phyloP scores from a whole-genome alignment of 1,284 basidiomycete genomes.

The Golubevia pallescens region DNA sequence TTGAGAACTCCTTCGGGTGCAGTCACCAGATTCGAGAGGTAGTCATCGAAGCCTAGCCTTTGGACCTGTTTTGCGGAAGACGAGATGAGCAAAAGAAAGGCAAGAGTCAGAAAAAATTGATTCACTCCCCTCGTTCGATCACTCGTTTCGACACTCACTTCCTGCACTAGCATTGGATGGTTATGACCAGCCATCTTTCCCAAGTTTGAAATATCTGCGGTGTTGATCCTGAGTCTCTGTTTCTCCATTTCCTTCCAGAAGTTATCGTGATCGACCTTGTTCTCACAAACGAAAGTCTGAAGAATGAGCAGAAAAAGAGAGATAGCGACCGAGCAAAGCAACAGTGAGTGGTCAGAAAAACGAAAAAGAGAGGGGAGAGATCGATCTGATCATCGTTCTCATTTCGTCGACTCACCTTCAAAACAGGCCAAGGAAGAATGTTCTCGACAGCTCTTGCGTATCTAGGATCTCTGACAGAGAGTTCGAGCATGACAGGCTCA shows the following conservation, averaged over 20 bases:
- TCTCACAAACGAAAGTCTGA: conserved; percentile 58
- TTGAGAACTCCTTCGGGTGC: conserved; percentile 42
- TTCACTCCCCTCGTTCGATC: too few relatives aligned
- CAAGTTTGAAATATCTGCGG: conserved; percentile 37
- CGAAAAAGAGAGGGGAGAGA: background rate
- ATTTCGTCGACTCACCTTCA: conserved; percentile 3
- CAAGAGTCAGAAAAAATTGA: background rate
- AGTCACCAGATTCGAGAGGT: conserved; percentile 44
- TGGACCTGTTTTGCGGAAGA: too few relatives aligned
- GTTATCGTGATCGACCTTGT: conserved; percentile 55
- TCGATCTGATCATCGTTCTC: background rate
- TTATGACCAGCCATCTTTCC: background rate
- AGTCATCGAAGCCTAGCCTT: conserved; percentile 40
- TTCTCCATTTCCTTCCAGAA: conserved; percentile 45
- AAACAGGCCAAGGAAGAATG: conserved; percentile 29
- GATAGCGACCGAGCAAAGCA: background rate
- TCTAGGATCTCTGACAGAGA: conserved; percentile 36
- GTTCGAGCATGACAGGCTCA: conserved; percentile 55
- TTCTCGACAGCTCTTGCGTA: conserved; percentile 50
- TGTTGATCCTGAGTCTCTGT: conserved; percentile 40
- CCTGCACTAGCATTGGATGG: too few relatives aligned
- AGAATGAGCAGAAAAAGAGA: conserved; percentile 1
- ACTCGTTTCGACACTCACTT: background rate
- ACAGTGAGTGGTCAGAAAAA: background rate
- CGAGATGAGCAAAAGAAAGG: background rate